phyloP scores from a whole-genome alignment of 768 basidiomycete genomes.

The Lactarius sanguifluus region DNA sequence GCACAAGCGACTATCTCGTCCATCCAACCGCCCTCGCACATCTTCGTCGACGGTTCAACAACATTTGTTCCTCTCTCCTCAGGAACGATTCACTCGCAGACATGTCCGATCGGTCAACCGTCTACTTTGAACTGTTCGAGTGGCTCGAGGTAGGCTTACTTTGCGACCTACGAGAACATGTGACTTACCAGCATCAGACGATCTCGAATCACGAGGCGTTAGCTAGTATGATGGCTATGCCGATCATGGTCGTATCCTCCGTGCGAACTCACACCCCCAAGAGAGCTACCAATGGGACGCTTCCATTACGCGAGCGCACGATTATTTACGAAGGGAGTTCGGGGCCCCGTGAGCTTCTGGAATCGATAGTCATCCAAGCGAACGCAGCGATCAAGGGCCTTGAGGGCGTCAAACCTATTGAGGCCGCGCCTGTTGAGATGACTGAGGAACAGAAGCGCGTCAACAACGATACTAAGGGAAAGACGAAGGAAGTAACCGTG shows the following conservation, averaged over 20 bases:
- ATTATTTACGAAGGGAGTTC: slow-evolving; percentile 90
- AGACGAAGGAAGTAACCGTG: slow-evolving; percentile 54
- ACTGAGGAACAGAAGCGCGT: slow-evolving; percentile 90
- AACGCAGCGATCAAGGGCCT: slow-evolving; percentile 88
- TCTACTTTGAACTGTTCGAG: slow-evolving; percentile 88
- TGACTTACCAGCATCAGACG: slow-evolving; percentile 51
- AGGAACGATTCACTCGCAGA: slow-evolving; percentile 92
- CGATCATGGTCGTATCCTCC: slow-evolving; percentile 82
- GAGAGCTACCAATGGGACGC: slow-evolving; percentile 45
- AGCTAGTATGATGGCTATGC: slow-evolving; percentile 96
- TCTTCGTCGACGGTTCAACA: slow-evolving; percentile 87
- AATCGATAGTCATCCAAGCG: slow-evolving; percentile 90
- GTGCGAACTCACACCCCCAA: slow-evolving; percentile 63
- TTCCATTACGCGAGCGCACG: slow-evolving; percentile 71
- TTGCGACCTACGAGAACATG: background rate
- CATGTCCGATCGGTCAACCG: slow-evolving; percentile 82
- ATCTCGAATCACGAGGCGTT: slow-evolving; percentile 92
- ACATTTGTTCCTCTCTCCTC: slow-evolving; percentile 79
- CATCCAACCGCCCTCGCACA: slow-evolving; percentile 91
- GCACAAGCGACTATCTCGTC: slow-evolving; percentile 87
- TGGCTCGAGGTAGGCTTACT: slow-evolving; percentile 76
- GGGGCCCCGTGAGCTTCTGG: slow-evolving; percentile 87
- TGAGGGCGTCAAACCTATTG: slow-evolving; percentile 59
- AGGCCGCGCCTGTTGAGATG: slow-evolving; percentile 55
- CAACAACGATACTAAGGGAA: slow-evolving; percentile 65